Conservation (phyloP, 2,329 filamentous ascomycete genomes). For the Arthrocladium fulminans region DNA sequence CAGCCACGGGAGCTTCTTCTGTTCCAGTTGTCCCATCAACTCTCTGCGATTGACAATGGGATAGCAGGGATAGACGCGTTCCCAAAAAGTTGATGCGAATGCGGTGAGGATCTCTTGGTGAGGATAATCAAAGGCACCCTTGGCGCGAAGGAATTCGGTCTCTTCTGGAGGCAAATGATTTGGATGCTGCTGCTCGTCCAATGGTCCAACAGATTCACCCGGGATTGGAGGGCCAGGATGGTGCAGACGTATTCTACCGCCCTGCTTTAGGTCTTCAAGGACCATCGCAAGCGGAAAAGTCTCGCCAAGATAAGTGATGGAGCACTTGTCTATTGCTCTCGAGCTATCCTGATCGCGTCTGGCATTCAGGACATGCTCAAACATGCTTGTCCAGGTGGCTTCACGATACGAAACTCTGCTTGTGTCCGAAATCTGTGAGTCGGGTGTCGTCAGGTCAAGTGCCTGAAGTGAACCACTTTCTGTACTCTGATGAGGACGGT, state of each 20-base stretch:
- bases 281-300: slow-evolving; percentile 10
- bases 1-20: slow-evolving; percentile 11
- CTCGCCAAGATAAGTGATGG: slow-evolving; percentile 10
- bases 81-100: slow-evolving; percentile 8
- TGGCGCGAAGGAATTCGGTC: too few relatives aligned
- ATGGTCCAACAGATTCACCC: too few relatives aligned
- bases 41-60: slow-evolving; percentile 9
- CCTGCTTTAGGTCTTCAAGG: slow-evolving; percentile 9
- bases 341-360: slow-evolving; percentile 5
- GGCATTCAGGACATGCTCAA: slow-evolving; percentile 8
- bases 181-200: too few relatives aligned
- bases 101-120: too few relatives aligned
- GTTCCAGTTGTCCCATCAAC: slow-evolving; percentile 8
- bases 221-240: too few relatives aligned
- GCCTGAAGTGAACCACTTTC: too few relatives aligned
- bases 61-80: slow-evolving; percentile 10
- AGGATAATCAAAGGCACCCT: too few relatives aligned
- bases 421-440: too few relatives aligned
- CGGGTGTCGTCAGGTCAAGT: too few relatives aligned
- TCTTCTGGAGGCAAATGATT: too few relatives aligned
- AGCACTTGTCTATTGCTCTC: slow-evolving; percentile 10
- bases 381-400: slow-evolving; percentile 10
- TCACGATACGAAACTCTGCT: too few relatives aligned
- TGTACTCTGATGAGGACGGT: too few relatives aligned
- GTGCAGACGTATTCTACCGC: slow-evolving; percentile 8